Conservation (phyloP, 371 early-diverging fungal species). For the Syncephalastrum sp. region DNA sequence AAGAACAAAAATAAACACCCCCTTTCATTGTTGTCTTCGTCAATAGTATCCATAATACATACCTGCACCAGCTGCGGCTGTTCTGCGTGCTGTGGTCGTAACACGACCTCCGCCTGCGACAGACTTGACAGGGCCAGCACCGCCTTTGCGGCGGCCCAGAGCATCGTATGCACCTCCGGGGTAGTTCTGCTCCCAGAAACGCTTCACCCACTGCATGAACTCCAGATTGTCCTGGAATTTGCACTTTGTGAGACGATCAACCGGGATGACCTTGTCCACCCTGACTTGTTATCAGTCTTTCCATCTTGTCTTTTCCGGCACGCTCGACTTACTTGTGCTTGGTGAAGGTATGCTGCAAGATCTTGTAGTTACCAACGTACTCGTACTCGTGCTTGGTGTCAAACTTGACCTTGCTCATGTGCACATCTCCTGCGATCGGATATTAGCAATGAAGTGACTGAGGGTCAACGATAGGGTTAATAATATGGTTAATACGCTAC, state of each 20-base stretch:
- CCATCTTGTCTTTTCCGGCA: neutral
- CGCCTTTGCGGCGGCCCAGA: conserved; percentile 68
- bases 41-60: neutral
- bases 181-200: conserved; percentile 81
- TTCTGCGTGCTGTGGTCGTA: conserved; percentile 27
- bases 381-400: conserved; percentile 91
- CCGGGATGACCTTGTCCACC: conserved; percentile 69
- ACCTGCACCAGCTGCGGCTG: conserved; percentile 21
- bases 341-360: conserved; percentile 81
- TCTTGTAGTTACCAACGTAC: conserved; percentile 88
- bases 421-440: conserved; percentile 59
- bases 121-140: conserved; percentile 21
- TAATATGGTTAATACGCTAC: conserved; percentile 16
- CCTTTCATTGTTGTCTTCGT: too few relatives aligned
- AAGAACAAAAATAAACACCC: neutral
- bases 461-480: neutral
- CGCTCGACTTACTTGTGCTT: conserved; percentile 63
- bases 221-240: conserved; percentile 97
- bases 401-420: conserved; percentile 85
- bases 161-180: conserved; percentile 89
- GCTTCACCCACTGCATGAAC: conserved; percentile 93
- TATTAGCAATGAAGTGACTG: too few relatives aligned
- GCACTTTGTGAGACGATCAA: conserved; percentile 85
- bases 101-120: conserved; percentile 13
- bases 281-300: neutral